phyloP scores from a whole-genome alignment of 306 rosid species.

The Castanospermum australe region DNA sequence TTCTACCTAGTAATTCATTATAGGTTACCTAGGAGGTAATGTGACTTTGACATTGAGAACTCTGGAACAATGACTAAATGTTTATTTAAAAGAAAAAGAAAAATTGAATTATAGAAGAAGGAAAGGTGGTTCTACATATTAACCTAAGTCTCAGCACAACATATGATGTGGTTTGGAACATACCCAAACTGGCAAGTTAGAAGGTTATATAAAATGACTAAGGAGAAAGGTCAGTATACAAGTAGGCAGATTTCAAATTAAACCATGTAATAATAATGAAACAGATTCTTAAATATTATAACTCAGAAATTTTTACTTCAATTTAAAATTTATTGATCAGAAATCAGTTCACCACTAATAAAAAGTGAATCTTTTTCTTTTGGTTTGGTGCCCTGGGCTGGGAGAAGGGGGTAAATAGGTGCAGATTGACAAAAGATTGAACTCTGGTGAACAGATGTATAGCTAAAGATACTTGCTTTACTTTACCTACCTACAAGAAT shows the following conservation, averaged over 20 bases:
- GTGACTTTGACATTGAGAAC: too few relatives aligned
- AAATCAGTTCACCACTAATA: neutral
- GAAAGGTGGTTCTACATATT: neutral
- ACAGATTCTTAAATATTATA: neutral
- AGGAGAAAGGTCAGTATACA: neutral
- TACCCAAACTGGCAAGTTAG: neutral
- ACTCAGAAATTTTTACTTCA: neutral
- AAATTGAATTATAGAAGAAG: neutral
- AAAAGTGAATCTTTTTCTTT: neutral
- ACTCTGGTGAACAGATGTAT: neutral
- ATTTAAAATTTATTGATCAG: neutral
- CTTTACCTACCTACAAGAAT: neutral
- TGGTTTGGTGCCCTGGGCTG: neutral
- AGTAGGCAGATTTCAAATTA: neutral
- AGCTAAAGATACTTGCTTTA: neutral
- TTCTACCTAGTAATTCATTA: too few relatives aligned
- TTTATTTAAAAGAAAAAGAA: too few relatives aligned
- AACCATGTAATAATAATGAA: neutral
- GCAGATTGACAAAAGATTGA: conserved; percentile 1
- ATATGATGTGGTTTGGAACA: neutral
- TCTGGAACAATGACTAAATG: too few relatives aligned
- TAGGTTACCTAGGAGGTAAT: too few relatives aligned
- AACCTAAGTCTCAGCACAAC: neutral
- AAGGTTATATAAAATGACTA: neutral
- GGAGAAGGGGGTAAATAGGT: neutral